Evolutionary conservation across 108 stramenopile species (phyloP).

Genomic region (Nitzschia palea): DNA sequence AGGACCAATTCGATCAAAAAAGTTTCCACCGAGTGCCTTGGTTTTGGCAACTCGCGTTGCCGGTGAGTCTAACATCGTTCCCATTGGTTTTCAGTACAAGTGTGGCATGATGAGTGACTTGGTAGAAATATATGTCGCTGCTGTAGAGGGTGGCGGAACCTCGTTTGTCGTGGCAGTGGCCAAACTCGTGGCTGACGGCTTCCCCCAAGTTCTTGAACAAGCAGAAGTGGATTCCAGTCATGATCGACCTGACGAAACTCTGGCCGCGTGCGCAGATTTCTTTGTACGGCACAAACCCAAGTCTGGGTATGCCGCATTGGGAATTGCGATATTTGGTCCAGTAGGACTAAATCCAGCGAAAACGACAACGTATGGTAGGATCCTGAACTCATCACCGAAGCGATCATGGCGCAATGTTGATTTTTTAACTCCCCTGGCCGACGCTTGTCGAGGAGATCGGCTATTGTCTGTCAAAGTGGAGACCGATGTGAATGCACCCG

Average conservation of each 20-base stretch:
- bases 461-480: conserved; percentile 70
- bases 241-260: conserved; percentile 47
- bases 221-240: conserved; percentile 50
- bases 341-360: conserved; percentile 57
- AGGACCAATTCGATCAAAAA: no score
- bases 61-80: no score
- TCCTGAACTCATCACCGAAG: conserved; percentile 91
- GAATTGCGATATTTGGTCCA: conserved; percentile 95
- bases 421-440: conserved; percentile 59
- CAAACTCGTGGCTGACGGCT: conserved; percentile 14
- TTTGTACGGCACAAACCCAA: conserved; percentile 39
- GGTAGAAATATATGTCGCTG: conserved; percentile 46
- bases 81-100: no score
- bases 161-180: conserved; percentile 85
- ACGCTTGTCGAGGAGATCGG: conserved; percentile 45
- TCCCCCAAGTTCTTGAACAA: conserved; percentile 48
- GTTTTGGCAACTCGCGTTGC: no score
- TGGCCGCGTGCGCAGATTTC: conserved; percentile 50
- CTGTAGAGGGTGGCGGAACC: conserved; percentile 96
- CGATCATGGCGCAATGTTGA: conserved; percentile 79
- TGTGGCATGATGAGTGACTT: no score
- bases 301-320: conserved; percentile 70
- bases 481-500: conserved; percentile 98
- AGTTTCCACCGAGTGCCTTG: no score
- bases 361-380: conserved; percentile 74